These are phyloP conservation scores for Kwoniella mangroviensis DNA, from an alignment of 768 basidiomycete genomes.

Conservation along the genomic window DNA sequence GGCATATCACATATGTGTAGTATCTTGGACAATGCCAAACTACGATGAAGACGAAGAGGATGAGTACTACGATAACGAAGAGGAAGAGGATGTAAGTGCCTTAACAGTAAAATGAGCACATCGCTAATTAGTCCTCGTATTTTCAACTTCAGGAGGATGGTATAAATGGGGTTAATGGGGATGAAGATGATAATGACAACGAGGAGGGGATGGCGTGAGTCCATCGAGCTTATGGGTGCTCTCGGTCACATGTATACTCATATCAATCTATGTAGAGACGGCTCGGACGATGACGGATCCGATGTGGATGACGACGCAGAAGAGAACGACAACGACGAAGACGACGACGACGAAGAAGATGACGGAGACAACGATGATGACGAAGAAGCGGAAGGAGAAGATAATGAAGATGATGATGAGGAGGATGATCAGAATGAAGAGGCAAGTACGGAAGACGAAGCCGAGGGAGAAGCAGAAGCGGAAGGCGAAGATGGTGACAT, in stretches of 20 bases:
- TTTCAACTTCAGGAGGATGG: conserved; percentile 60
- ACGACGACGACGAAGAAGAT: conserved; percentile 28
- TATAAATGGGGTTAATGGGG: conserved; percentile 64
- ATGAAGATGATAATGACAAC: conserved; percentile 60
- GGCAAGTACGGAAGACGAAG: conserved; percentile 58
- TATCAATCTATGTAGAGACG: conserved; percentile 1
- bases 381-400: conserved; percentile 53
- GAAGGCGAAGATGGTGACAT: conserved; percentile 39
- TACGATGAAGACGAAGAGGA: conserved; percentile 68
- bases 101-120: not conserved
- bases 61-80: conserved; percentile 60
- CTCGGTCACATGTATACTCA: not conserved
- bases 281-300: conserved; percentile 23
- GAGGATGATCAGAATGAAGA: conserved; percentile 25
- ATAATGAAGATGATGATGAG: not conserved
- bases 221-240: not conserved
- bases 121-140: too few relatives aligned
- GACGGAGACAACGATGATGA: conserved; percentile 37
- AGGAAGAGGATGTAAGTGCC: conserved; percentile 71
- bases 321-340: conserved; percentile 31
- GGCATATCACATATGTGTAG: conserved; percentile 11
- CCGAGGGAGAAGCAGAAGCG: conserved; percentile 54
- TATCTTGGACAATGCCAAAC: conserved; percentile 29
- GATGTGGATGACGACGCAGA: conserved; percentile 12
- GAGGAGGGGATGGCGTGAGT: conserved; percentile 53